These are phyloP conservation scores for Boletellus ananiceps DNA, from an alignment of 768 basidiomycete genomes.

Conservation along the genomic window DNA sequence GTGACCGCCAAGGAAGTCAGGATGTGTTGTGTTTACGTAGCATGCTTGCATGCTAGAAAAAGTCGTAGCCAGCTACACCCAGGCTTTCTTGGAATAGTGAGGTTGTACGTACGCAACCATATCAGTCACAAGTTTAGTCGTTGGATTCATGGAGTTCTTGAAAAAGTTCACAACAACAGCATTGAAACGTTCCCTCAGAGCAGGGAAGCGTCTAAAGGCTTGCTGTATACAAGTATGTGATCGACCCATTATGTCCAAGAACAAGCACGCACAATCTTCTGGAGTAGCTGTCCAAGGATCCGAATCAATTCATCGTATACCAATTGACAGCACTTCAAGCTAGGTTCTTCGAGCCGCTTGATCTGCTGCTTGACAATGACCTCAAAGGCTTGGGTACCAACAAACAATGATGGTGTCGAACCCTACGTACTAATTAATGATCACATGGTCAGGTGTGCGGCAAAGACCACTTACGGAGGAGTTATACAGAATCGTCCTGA, in stretches of 20 bases:
- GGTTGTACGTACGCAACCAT: slow-evolving; percentile 72
- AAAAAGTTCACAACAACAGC: slow-evolving; percentile 94
- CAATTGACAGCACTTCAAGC: slow-evolving; percentile 88
- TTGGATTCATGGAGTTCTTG: slow-evolving; percentile 90
- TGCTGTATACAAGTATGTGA: slow-evolving; percentile 46
- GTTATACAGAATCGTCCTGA: slow-evolving; percentile 93
- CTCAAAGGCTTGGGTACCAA: slow-evolving; percentile 95
- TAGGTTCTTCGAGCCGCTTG: slow-evolving; percentile 91
- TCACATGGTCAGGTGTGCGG: background rate
- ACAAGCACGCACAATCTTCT: slow-evolving; percentile 69
- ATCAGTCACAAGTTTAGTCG: slow-evolving; percentile 90
- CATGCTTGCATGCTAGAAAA: slow-evolving; percentile 87
- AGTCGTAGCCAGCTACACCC: background rate
- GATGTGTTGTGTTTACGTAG: slow-evolving; percentile 98
- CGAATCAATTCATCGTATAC: slow-evolving; percentile 98
- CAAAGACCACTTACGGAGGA: slow-evolving; percentile 68
- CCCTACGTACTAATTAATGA: slow-evolving; percentile 46
- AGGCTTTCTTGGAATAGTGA: background rate
- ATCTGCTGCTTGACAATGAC: slow-evolving; percentile 99
- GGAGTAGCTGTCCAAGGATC: slow-evolving; percentile 87
- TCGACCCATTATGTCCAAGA: background rate
- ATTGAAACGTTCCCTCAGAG: slow-evolving; percentile 96
- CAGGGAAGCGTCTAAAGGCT: slow-evolving; percentile 94
- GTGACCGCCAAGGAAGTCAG: slow-evolving; percentile 96
- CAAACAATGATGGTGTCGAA: slow-evolving; percentile 93